phyloP scores from a whole-genome alignment of 176 grass and related monocot species.

The Secale cereale region DNA sequence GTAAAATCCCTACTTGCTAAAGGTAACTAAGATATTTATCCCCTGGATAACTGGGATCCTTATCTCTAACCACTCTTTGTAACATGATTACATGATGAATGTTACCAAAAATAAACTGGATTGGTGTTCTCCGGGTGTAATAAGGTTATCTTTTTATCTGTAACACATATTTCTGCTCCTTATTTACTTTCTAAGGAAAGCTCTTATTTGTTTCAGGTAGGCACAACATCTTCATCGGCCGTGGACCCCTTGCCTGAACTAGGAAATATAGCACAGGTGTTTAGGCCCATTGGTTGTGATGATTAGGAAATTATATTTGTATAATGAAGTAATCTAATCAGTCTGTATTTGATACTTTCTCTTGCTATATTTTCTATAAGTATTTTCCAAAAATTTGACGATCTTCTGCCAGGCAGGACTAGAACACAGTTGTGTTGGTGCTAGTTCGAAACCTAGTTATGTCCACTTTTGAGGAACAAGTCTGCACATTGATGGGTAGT shows the following conservation, averaged over 20 bases:
- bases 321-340: not conserved
- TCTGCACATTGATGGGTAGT: not conserved
- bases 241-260: conserved; percentile 60
- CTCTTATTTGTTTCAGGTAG: conserved; percentile 46
- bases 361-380: not conserved
- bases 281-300: not conserved
- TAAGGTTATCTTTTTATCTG: not conserved
- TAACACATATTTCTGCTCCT: not conserved
- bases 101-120: not conserved
- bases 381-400: not conserved
- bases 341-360: not conserved
- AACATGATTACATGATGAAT: not conserved
- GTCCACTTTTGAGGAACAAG: not conserved
- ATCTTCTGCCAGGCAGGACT: not conserved
- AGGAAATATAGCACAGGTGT: conserved; percentile 64
- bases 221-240: conserved; percentile 72
- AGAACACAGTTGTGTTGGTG: not conserved
- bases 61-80: not conserved
- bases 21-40: not conserved
- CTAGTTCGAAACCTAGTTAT: not conserved
- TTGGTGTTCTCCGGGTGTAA: not conserved
- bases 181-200: conserved; percentile 1
- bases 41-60: too few relatives aligned
- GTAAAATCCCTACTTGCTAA: not conserved
- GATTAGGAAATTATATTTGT: not conserved